phyloP scores from a whole-genome alignment of 768 basidiomycete genomes.

The Mycena capillaripes region DNA sequence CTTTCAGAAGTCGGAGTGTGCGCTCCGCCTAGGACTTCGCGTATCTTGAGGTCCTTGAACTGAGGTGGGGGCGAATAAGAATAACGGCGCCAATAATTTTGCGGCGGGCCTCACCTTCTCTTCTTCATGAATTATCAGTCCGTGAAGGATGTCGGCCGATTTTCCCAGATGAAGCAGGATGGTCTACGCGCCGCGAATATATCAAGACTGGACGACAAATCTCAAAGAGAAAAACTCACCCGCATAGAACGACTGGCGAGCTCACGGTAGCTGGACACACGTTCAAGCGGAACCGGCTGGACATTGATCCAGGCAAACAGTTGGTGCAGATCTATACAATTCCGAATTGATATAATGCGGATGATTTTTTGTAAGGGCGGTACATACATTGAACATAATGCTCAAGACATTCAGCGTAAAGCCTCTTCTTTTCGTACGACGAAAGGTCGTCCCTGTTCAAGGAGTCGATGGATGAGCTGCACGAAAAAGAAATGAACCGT shows the following conservation, averaged over 20 bases:
- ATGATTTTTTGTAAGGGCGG: too few relatives aligned
- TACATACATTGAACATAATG: constrained; percentile 24
- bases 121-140: not conserved
- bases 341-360: not conserved
- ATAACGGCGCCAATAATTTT: not conserved
- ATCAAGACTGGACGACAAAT: not conserved
- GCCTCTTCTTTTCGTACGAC: constrained; percentile 26
- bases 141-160: constrained; percentile 3
- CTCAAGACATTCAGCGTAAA: constrained; percentile 27
- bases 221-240: not conserved
- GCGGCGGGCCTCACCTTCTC: constrained; percentile 1
- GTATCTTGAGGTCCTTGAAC: not conserved
- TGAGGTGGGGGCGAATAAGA: not conserved
- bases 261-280: constrained; percentile 7
- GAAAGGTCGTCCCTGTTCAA: constrained; percentile 19
- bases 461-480: not conserved
- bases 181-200: constrained; percentile 8
- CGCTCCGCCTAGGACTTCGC: not conserved
- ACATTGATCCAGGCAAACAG: constrained; percentile 5
- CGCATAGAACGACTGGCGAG: constrained; percentile 27
- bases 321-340: constrained; percentile 23
- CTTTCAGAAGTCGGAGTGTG: not conserved
- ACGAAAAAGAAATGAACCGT: not conserved
- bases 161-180: constrained; percentile 19
- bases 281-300: constrained; percentile 19